These are phyloP conservation scores for Zygosaccharomyces rouxii DNA, from an alignment of 805 yeast species.

Conservation along the genomic window DNA sequence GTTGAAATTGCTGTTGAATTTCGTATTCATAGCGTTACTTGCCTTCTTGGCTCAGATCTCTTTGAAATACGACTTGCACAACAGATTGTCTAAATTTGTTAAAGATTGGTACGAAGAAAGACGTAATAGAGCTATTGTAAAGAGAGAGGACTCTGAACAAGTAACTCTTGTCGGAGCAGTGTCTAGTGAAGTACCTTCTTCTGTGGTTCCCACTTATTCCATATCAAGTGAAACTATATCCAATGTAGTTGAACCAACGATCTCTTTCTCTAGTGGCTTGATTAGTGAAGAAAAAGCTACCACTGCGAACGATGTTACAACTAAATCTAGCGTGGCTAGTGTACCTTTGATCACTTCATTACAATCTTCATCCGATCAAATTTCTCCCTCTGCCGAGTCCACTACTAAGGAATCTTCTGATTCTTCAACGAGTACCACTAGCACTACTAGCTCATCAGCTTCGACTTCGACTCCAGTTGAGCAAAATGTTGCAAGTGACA, in stretches of 20 bases:
- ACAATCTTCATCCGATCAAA: not conserved
- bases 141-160: slow-evolving; percentile 18
- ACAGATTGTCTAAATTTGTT: slow-evolving; percentile 16
- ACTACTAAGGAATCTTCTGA: not conserved
- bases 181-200: not conserved
- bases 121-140: slow-evolving; percentile 14
- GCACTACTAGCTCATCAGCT: not conserved
- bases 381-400: not conserved
- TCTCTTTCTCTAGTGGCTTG: not conserved
- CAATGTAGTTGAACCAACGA: not conserved
- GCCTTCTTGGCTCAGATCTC: slow-evolving; percentile 24
- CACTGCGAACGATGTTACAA: not conserved
- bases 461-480: not conserved
- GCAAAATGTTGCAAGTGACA: not conserved
- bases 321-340: not conserved
- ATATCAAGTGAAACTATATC: not conserved
- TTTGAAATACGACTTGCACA: slow-evolving; percentile 26
- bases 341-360: not conserved
- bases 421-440: not conserved
- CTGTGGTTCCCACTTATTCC: not conserved
- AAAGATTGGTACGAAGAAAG: slow-evolving; percentile 19
- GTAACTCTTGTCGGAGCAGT: slow-evolving; percentile 15
- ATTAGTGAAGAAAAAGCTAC: not conserved
- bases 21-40: slow-evolving; percentile 24
- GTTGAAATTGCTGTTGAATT: slow-evolving; percentile 23